A percentile compares a stretch with the other conserved stretches of the same genome.
phyloP scores from a whole-genome alignment of 2,329 filamentous ascomycete species.

The Venturia nashicola region DNA sequence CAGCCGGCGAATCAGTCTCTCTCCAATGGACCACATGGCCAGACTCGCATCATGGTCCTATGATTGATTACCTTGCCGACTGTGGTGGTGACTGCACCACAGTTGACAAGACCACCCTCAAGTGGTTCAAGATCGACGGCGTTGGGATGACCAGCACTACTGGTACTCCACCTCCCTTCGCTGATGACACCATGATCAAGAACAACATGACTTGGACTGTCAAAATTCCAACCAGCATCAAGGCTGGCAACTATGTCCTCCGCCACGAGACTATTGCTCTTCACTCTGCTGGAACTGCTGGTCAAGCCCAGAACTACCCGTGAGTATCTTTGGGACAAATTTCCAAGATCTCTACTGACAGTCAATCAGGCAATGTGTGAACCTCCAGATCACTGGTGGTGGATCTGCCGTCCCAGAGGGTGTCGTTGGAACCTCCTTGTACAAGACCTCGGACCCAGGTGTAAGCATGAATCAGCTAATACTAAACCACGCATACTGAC shows the following conservation, averaged over 20 bases:
- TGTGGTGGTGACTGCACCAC: slow-evolving; percentile 43
- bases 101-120: slow-evolving; percentile 38
- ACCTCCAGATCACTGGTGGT: slow-evolving; percentile 10
- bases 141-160: slow-evolving; percentile 27
- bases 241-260: slow-evolving; percentile 46
- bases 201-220: slow-evolving; percentile 37
- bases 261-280: slow-evolving; percentile 50
- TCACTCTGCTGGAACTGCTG: slow-evolving; percentile 35
- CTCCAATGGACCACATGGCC: slow-evolving; percentile 54
- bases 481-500: neutral
- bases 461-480: neutral
- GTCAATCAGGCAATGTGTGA: slow-evolving; percentile 8
- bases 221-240: slow-evolving; percentile 40
- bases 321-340: neutral
- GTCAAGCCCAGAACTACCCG: slow-evolving; percentile 35
- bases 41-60: slow-evolving; percentile 49
- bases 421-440: slow-evolving; percentile 6
- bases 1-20: slow-evolving; percentile 34
- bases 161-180: slow-evolving; percentile 31
- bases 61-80: slow-evolving; percentile 52
- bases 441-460: slow-evolving; percentile 10
- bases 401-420: slow-evolving; percentile 10
- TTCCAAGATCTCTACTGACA: neutral
- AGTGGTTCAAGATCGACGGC: slow-evolving; percentile 53
- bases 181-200: slow-evolving; percentile 38